Percentiles rank a stretch among this genome's conserved stretches.
phyloP scores from a whole-genome alignment of 345 rosid species.

The Rhodomyrtus tomentosa region DNA sequence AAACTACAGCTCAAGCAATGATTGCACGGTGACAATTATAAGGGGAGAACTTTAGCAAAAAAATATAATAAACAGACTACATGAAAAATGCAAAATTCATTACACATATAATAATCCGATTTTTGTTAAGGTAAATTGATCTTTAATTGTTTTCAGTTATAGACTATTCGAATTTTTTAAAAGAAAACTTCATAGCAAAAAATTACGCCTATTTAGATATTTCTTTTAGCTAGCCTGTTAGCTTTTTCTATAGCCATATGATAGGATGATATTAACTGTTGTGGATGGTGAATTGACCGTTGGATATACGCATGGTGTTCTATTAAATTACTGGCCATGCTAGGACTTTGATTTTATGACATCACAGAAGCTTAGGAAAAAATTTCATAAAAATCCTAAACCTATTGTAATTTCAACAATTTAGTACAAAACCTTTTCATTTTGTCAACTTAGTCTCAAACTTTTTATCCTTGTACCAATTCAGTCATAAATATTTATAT shows the following conservation, averaged over 20 bases:
- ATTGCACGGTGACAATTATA: neutral
- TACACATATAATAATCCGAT: neutral
- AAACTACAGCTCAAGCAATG: neutral
- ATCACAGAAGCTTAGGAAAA: neutral
- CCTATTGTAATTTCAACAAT: too few relatives aligned
- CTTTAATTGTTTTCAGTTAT: neutral
- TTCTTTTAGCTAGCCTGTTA: neutral
- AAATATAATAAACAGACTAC: neutral
- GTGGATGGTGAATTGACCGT: neutral
- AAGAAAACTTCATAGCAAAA: neutral
- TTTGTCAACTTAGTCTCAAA: too few relatives aligned
- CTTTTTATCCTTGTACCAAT: too few relatives aligned
- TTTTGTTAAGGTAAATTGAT: neutral
- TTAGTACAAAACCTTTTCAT: too few relatives aligned
- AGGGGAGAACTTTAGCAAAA: neutral
- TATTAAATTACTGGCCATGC: neutral
- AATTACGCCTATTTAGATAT: neutral
- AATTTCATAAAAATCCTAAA: too few relatives aligned
- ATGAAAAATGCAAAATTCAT: neutral
- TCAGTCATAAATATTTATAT: too few relatives aligned
- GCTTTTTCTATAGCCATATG: neutral
- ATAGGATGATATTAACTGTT: neutral
- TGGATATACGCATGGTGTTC: neutral
- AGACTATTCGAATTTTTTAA: neutral
- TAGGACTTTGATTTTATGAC: neutral